Evolutionary conservation across 805 yeast genomes (phyloP), one percentile per base, ranked within the genome.

Genomic region (Kodamaea kaohsiungensis): DNA sequence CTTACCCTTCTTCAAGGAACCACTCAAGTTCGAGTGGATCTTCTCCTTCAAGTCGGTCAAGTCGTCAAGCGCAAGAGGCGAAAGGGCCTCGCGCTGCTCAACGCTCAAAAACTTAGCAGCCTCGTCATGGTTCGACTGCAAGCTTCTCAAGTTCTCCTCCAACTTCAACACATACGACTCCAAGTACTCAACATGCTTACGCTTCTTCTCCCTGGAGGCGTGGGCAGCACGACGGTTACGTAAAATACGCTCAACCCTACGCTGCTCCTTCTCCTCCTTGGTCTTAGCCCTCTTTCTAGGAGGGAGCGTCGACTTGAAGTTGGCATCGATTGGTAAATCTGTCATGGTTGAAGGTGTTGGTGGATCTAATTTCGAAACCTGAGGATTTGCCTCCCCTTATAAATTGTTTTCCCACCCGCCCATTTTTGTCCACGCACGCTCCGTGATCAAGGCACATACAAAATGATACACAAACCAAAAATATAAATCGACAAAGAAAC

Each of bases 201-300:
- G 83, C 82, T 93, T 93, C 83, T 93, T 92, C 68, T 95, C 99
- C 61, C 99, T 83, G 27, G 97, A 89, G 51, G 97, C 96, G 69
- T 93, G 98, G 48, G 99, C 99, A 13, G 98, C 98, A 68, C 93
- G 88, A 66, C 98, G 84, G 72, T 93, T 93, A 68, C 99, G 83
- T 63, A 93, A 78, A 49, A 95, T 92, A 50, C 99, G 80, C 73
- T 95, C 98, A 52, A 92, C 85, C 47, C 97, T 83, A 60, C 98
- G 86, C 75, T 93, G 98, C 71, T 95, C 98, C 75, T 93, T 95
- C 75, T 93, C 98, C 73, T 92, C 97, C 61, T 89, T 83, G 43
- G 99, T 95, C 79, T 89, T 91, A 6, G 99, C 98, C 62, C 98
- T 84, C 77, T 95, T 95, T 60, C 98, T 83, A 52, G 98, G 98